phyloP scores from a whole-genome alignment of 2,329 filamentous ascomycete species.

The Botrytis tulipae region DNA sequence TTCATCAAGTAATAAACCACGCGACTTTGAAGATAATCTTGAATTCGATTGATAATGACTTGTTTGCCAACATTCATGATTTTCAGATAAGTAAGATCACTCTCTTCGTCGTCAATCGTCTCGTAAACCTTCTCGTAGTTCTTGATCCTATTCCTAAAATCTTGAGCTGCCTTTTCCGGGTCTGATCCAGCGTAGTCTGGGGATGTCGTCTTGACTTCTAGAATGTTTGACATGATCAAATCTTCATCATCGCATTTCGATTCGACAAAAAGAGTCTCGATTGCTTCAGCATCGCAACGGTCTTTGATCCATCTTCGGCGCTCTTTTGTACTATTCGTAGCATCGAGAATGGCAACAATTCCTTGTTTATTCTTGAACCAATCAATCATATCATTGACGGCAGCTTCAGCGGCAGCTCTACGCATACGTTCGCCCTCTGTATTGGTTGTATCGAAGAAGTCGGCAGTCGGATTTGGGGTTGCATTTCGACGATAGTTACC shows the following conservation, averaged over 20 bases:
- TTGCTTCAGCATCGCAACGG: slow-evolving; percentile 67
- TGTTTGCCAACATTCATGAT: slow-evolving; percentile 94
- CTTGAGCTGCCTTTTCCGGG: slow-evolving; percentile 82
- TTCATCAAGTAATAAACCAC: slow-evolving; percentile 99
- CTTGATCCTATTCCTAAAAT: slow-evolving; percentile 90
- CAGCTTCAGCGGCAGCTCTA: slow-evolving; percentile 84
- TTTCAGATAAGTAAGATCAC: slow-evolving; percentile 89
- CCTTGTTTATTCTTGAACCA: slow-evolving; percentile 82
- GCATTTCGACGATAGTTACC: slow-evolving; percentile 89
- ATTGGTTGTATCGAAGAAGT: slow-evolving; percentile 94
- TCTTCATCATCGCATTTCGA: slow-evolving; percentile 95
- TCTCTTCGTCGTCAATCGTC: slow-evolving; percentile 87
- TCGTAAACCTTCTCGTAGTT: slow-evolving; percentile 98
- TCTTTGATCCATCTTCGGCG: slow-evolving; percentile 90
- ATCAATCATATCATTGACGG: slow-evolving; percentile 86
- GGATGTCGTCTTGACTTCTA: slow-evolving; percentile 94
- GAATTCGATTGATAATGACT: slow-evolving; percentile 96
- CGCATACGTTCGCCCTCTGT: slow-evolving; percentile 86
- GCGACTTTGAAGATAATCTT: slow-evolving; percentile 93
- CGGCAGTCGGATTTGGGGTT: slow-evolving; percentile 85
- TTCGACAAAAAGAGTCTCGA: slow-evolving; percentile 94
- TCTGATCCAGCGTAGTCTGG: slow-evolving; percentile 95
- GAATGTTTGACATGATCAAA: slow-evolving; percentile 96
- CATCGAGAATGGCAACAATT: slow-evolving; percentile 89
- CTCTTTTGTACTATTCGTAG: slow-evolving; percentile 91